phyloP scores from a whole-genome alignment of 345 rosid species.

The sweet orange (Citrus sinensis) region DVS_A1.0 CM039168.1:18028501-18029000 shows the following conservation, averaged over 20 bases:
- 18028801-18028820: neutral
- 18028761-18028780: neutral
- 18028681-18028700: neutral
- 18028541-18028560: neutral
- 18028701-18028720: neutral
- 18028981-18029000: neutral
- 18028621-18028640: constrained; percentile 79
- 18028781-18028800: neutral
- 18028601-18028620: constrained; percentile 69
- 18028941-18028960: neutral
- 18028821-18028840: neutral
- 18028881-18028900: neutral
- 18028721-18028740: neutral
- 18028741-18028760: neutral
- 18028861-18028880: neutral
- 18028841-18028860: neutral
- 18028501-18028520: neutral
- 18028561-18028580: neutral
- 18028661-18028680: constrained; percentile 17
- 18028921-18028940: neutral
- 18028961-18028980: neutral
- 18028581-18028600: constrained; percentile 46
- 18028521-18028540: neutral
- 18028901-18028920: neutral
- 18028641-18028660: constrained; percentile 74